These are phyloP conservation scores for Mitragyna speciosa DNA, from an alignment of 257 asterid species.

Conservation along the genomic window DNA sequence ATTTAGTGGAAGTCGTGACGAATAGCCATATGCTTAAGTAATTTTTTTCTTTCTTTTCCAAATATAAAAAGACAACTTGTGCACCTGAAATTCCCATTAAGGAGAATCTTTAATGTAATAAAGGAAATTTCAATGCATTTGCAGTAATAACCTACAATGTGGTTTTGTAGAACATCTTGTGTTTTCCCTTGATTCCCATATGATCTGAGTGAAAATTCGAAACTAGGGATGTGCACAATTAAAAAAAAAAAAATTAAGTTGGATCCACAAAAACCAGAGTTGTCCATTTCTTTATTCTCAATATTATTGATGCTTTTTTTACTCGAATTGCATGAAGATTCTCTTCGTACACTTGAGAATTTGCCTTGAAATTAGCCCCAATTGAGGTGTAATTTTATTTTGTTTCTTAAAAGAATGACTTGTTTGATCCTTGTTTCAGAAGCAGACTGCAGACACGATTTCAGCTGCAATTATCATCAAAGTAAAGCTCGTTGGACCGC, in stretches of 20 bases:
- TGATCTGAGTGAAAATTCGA: not conserved
- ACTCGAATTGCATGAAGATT: not conserved
- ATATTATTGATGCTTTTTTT: no score
- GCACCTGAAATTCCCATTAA: not conserved
- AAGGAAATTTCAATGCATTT: not conserved
- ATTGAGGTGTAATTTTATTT: not conserved
- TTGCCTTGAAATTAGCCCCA: not conserved
- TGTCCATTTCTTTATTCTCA: no score
- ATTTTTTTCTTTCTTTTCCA: not conserved
- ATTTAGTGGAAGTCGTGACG: no score
- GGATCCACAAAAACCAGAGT: not conserved
- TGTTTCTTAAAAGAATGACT: not conserved
- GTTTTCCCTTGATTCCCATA: not conserved
- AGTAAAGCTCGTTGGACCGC: conserved; percentile 21
- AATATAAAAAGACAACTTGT: not conserved
- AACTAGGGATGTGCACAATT: no score
- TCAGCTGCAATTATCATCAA: not conserved
- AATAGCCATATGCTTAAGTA: no score
- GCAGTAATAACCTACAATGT: not conserved
- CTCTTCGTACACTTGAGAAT: not conserved
- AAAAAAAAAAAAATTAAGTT: no score
- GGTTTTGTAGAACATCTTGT: no score
- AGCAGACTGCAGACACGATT: not conserved
- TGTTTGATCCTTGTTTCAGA: not conserved
- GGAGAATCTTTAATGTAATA: not conserved